These are phyloP conservation scores for Trichophyton equinum DNA, from an alignment of 2,329 filamentous ascomycete species.

Conservation along the genomic window DNA sequence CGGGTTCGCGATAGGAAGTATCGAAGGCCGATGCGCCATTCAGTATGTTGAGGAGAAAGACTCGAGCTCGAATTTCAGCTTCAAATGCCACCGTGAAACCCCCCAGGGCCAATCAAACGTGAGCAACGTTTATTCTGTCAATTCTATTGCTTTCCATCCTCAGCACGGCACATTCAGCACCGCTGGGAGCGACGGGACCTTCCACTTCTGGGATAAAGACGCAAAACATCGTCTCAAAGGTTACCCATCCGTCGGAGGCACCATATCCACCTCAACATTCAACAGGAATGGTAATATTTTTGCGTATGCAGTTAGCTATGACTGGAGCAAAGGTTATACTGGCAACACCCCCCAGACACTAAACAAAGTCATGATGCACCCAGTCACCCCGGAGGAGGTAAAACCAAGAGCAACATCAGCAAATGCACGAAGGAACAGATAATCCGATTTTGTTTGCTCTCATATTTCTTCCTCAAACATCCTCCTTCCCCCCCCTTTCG, in stretches of 20 bases:
- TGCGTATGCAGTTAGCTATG: conserved; percentile 84
- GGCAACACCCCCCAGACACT: conserved; percentile 59
- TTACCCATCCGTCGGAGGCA: conserved; percentile 70
- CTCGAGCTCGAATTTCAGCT: conserved; percentile 83
- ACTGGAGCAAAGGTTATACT: conserved; percentile 95
- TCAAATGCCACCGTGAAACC: conserved; percentile 92
- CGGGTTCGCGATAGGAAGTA: conserved; percentile 89
- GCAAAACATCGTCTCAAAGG: conserved; percentile 83
- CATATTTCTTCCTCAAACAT: conserved; percentile 26
- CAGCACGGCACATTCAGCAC: conserved; percentile 97
- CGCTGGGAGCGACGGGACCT: conserved; percentile 86
- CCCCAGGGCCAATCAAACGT: conserved; percentile 52
- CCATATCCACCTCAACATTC: conserved; percentile 86
- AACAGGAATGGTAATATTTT: conserved; percentile 74
- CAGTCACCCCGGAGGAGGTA: conserved; percentile 54
- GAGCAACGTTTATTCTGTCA: conserved; percentile 87
- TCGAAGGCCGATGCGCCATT: conserved; percentile 93
- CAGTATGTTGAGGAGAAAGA: conserved; percentile 98
- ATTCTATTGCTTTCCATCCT: conserved; percentile 96
- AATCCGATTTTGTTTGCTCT: conserved; percentile 19
- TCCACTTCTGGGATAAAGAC: conserved; percentile 68
- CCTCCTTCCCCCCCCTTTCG: conserved; percentile 10
- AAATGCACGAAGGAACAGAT: conserved; percentile 29
- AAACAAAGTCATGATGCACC: conserved; percentile 76
- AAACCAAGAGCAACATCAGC: conserved; percentile 39